These are phyloP conservation scores for Amanita rubescens DNA, from an alignment of 768 basidiomycete species.

Conservation along the genomic window DNA sequence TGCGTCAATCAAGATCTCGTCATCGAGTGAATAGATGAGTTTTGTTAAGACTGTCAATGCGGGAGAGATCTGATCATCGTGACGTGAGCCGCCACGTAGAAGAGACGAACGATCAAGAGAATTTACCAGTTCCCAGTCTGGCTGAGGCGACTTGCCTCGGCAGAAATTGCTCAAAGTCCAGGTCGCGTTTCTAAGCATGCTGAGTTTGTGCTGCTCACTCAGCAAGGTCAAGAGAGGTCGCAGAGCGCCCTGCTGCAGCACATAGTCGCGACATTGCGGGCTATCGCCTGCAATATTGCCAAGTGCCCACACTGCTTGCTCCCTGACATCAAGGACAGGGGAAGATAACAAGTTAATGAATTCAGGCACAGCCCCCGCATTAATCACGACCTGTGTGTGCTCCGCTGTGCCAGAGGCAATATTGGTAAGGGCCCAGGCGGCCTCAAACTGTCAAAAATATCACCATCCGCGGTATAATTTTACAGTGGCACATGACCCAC, in stretches of 20 bases:
- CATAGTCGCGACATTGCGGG: constrained; percentile 94
- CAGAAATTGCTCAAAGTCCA: constrained; percentile 99
- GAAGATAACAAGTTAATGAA: constrained; percentile 96
- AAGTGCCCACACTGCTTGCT: constrained; percentile 99
- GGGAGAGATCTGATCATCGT: constrained; percentile 77
- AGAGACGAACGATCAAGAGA: constrained; percentile 1
- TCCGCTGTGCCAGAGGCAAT: constrained; percentile 98
- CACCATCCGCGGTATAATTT: constrained; percentile 4
- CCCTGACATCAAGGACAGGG: constrained; percentile 91
- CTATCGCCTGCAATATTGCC: constrained; percentile 99
- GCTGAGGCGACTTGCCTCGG: constrained; percentile 95
- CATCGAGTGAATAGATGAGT: constrained; percentile 96
- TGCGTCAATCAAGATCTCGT: constrained; percentile 98
- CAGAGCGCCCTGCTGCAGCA: constrained; percentile 88
- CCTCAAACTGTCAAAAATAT: constrained; percentile 65
- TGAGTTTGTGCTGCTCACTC: constrained; percentile 97
- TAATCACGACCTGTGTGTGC: constrained; percentile 97
- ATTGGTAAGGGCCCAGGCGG: constrained; percentile 97
- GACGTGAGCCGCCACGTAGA: constrained; percentile 9
- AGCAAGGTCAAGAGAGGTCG: constrained; percentile 83
- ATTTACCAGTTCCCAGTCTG: constrained; percentile 92
- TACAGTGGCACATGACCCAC: constrained; percentile 28
- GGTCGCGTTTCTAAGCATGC: constrained; percentile 97
- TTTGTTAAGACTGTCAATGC: constrained; percentile 96
- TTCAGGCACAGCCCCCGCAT: constrained; percentile 88